Evolutionary conservation across 2,329 filamentous ascomycete genomes (phyloP), one percentile per base, ranked within the genome.

Genomic region (Pestalotiopsis sp.): DNA sequence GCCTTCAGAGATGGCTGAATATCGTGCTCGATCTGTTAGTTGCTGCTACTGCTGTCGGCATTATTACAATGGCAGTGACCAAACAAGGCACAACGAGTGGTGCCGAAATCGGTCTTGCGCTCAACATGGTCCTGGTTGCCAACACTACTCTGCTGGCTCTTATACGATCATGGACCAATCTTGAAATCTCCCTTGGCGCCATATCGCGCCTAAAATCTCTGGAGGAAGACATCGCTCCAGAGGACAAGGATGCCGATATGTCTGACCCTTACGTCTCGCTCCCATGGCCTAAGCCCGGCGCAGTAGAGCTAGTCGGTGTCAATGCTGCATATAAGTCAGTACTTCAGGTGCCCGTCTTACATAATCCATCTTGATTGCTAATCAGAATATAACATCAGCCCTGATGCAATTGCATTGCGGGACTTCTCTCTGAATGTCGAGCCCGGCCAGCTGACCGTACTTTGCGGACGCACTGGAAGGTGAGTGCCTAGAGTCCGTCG

Each of bases 391-490:
- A 27, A 14, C 6, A 4, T 39, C 6, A 72, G 73, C n/a, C n/a
- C 67, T 0, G 67, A 75, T 6, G 69, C 68, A 0, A 60, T 71
- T 0, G 78, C 74, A 1, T 70, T 82, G 1, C 64, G 69, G 2
- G 57, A 74, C 9, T 1, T 82, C 0, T 73, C 58, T 4, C 63
- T 82, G 13, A 65, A 58, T 1, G 73, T 82, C 45, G 27, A 73
- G 52, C 73, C 83, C 0, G 86, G 86, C 6, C 79, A 86, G 71
- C 83, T 84, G 72, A 75, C 85, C 20, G 79, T 83, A 2, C 79
- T 89, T 5, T 87, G 84, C 59, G 87, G 87, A 1, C 81, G 87
- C 1, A 89, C 83, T 36, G 86, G 84, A 70, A 83, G 81, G 81
- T 81, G 73, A 75, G 77, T 20, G 17, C n/a, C 41, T 45, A 6